phyloP scores from a whole-genome alignment of 2,329 filamentous ascomycete genomes.

The Coniochaeta sp. region DNA sequence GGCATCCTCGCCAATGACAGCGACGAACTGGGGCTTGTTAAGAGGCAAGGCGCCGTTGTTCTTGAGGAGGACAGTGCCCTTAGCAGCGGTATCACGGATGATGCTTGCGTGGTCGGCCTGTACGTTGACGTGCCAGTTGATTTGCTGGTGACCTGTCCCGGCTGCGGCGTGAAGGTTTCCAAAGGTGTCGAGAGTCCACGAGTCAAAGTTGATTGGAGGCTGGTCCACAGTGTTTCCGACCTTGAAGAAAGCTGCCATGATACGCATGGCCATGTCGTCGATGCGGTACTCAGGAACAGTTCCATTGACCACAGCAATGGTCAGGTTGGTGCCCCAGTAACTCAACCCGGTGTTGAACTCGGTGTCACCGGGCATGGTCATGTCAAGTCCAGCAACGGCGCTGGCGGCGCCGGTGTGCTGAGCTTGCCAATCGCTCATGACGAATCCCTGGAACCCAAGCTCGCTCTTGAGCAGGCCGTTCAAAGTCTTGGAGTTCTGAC shows the following conservation, averaged over 20 bases:
- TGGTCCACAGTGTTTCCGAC: constrained; percentile 43
- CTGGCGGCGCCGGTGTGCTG: constrained; percentile 61
- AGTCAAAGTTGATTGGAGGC: constrained; percentile 70
- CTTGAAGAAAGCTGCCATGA: constrained; percentile 64
- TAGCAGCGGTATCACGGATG: constrained; percentile 70
- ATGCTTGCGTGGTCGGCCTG: constrained; percentile 62
- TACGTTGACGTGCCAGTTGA: constrained; percentile 84
- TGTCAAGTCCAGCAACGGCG: constrained; percentile 69
- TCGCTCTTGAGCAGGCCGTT: constrained; percentile 59
- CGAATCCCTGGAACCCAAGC: constrained; percentile 59
- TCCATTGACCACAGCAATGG: constrained; percentile 79
- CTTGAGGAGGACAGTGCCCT: constrained; percentile 84
- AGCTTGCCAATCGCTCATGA: constrained; percentile 52
- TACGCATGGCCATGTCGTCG: constrained; percentile 88
- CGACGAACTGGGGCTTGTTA: constrained; percentile 67
- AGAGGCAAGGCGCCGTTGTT: constrained; percentile 71
- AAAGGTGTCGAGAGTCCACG: constrained; percentile 74
- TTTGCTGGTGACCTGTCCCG: constrained; percentile 51
- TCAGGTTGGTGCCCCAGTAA: constrained; percentile 84
- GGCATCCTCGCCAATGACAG: constrained; percentile 77
- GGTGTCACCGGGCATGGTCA: constrained; percentile 85
- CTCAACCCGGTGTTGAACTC: constrained; percentile 63
- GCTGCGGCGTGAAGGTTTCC: constrained; percentile 60
- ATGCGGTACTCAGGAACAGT: constrained; percentile 81
- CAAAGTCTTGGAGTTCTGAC: constrained; percentile 56